phyloP scores from a whole-genome alignment of 805 yeast species.

The Candida sakaeoensis region DNA sequence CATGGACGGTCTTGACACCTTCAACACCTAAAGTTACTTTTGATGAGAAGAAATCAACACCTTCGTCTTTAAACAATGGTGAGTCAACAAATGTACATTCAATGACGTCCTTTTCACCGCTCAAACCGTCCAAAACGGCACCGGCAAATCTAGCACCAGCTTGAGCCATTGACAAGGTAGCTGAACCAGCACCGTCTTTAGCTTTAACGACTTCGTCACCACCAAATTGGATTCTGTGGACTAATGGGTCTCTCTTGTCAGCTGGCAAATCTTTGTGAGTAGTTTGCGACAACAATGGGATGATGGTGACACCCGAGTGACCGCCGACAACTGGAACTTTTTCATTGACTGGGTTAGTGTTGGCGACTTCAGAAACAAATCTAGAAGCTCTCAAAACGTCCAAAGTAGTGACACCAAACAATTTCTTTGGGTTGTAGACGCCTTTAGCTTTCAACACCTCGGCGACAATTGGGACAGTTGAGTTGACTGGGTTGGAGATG shows the following conservation, averaged over 20 bases:
- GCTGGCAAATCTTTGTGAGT: slow-evolving; percentile 53
- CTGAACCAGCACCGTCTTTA: slow-evolving; percentile 91
- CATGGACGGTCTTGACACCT: slow-evolving; percentile 82
- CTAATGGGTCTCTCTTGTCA: slow-evolving; percentile 46
- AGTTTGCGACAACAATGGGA: slow-evolving; percentile 86
- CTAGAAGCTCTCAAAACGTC: slow-evolving; percentile 88
- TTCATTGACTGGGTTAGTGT: slow-evolving; percentile 75
- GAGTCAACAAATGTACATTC: slow-evolving; percentile 76
- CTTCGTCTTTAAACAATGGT: slow-evolving; percentile 80
- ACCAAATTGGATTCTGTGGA: slow-evolving; percentile 91
- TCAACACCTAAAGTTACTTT: slow-evolving; percentile 89
- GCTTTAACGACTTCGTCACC: slow-evolving; percentile 96
- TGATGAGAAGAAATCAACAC: slow-evolving; percentile 95
- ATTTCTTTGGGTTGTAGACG: slow-evolving; percentile 85
- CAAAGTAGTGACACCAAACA: slow-evolving; percentile 94
- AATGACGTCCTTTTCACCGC: slow-evolving; percentile 59
- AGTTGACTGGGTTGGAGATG: slow-evolving; percentile 95
- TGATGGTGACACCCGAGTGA: slow-evolving; percentile 95
- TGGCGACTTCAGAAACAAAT: slow-evolving; percentile 65
- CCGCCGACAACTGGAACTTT: slow-evolving; percentile 90
- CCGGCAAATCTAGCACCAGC: slow-evolving; percentile 80
- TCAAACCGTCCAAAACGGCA: slow-evolving; percentile 60
- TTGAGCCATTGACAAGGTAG: slow-evolving; percentile 90
- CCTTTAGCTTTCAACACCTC: slow-evolving; percentile 84
- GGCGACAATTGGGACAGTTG: slow-evolving; percentile 94